Evolutionary conservation across 495 filamentous ascomycete species (phyloP).

Genomic region (Xylaria curta): DNA sequence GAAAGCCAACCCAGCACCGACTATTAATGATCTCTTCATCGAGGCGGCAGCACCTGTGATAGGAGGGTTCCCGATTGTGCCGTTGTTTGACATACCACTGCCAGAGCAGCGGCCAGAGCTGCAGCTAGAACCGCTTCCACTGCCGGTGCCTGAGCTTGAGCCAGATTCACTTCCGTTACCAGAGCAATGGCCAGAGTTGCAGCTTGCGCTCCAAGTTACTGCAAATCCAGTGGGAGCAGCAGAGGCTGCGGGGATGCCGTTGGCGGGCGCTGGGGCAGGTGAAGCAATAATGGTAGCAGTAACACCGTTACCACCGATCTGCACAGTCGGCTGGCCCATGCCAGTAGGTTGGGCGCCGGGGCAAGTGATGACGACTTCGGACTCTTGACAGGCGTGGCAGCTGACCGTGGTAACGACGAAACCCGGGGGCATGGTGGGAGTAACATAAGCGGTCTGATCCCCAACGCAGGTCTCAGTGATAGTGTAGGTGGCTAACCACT

Average conservation of each 20-base stretch:
- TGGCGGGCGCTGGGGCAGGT: conserved; percentile 12
- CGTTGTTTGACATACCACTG: conserved; percentile 22
- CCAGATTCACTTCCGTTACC: not conserved
- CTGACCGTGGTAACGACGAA: conserved; percentile 49
- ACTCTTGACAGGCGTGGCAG: conserved; percentile 39
- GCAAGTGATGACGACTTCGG: conserved; percentile 45
- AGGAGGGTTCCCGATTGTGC: conserved; percentile 13
- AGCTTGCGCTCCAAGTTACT: not conserved
- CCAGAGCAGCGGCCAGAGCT: conserved; percentile 5
- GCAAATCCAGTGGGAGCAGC: not conserved
- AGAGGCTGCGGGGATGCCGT: not conserved
- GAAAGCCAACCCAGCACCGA: conserved; percentile 36
- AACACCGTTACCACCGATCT: conserved; percentile 43
- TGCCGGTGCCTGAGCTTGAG: conserved; percentile 10
- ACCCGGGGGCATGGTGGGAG: conserved; percentile 42
- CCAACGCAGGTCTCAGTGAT: conserved; percentile 49
- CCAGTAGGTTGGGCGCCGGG: conserved; percentile 41
- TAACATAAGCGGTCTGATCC: conserved; percentile 33
- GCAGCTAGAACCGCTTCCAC: not conserved
- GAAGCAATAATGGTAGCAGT: conserved; percentile 40
- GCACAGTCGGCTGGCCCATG: conserved; percentile 30
- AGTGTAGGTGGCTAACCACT: conserved; percentile 53
- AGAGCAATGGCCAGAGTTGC: not conserved
- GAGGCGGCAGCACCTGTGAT: conserved; percentile 36
- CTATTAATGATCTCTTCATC: conserved; percentile 34